phyloP scores from a whole-genome alignment of 2,329 filamentous ascomycete species.

The Aspergillus aculeatinus region DNA sequence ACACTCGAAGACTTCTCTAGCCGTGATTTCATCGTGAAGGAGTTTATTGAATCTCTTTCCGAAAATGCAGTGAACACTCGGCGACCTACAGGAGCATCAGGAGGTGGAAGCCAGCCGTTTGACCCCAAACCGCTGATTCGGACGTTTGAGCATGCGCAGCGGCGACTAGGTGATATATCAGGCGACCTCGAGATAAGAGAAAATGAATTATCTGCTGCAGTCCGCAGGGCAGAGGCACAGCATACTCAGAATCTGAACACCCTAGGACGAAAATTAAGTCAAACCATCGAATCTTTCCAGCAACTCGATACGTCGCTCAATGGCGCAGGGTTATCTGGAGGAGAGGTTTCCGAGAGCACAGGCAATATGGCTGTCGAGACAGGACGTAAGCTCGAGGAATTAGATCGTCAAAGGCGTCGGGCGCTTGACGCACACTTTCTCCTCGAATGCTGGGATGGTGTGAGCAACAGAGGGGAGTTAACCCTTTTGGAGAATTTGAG shows the following conservation, averaged over 20 bases:
- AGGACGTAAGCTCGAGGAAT: slow-evolving; percentile 86
- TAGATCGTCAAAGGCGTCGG: slow-evolving; percentile 85
- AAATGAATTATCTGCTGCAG: slow-evolving; percentile 85
- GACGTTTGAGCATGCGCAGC: slow-evolving; percentile 75
- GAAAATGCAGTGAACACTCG: slow-evolving; percentile 77
- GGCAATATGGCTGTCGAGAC: slow-evolving; percentile 94
- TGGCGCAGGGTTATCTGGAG: slow-evolving; percentile 47
- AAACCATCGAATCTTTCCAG: slow-evolving; percentile 90
- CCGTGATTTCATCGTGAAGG: slow-evolving; percentile 95
- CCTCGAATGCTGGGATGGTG: slow-evolving; percentile 95
- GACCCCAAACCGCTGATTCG: slow-evolving; percentile 96
- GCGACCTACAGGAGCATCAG: slow-evolving; percentile 63
- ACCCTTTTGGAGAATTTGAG: slow-evolving; percentile 86
- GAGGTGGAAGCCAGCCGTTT: slow-evolving; percentile 58
- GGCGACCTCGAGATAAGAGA: slow-evolving; percentile 87
- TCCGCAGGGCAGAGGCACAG: slow-evolving; percentile 85
- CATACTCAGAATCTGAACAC: slow-evolving; percentile 89
- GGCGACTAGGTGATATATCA: slow-evolving; percentile 51
- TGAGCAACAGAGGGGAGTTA: slow-evolving; percentile 84
- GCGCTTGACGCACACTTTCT: slow-evolving; percentile 93
- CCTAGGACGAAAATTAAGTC: slow-evolving; percentile 82
- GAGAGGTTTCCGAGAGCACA: slow-evolving; percentile 49
- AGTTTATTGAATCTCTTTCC: slow-evolving; percentile 92
- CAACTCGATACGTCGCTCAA: slow-evolving; percentile 81
- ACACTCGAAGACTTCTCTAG: slow-evolving; percentile 83